Conservation (phyloP, 257 asterid species). For the Salvia hispanica region DNA sequence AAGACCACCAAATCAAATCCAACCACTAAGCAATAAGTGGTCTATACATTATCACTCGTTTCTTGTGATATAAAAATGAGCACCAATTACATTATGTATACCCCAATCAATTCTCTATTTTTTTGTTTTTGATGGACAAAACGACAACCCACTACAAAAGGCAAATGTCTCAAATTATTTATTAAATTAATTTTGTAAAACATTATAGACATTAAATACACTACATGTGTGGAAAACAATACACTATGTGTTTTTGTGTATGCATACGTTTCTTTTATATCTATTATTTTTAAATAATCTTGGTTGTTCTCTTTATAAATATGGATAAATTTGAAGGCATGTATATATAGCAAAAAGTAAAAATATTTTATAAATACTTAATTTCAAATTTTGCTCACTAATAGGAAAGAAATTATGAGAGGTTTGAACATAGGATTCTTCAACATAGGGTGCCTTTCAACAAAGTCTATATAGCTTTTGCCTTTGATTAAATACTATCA, state of each 20-base stretch:
- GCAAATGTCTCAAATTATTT: conserved; percentile 1
- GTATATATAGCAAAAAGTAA: no score
- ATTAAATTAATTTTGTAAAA: background rate
- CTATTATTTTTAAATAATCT: background rate
- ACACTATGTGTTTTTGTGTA: background rate
- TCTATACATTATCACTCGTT: conserved; percentile 29
- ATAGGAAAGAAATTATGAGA: conserved; percentile 18
- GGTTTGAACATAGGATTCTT: conserved; percentile 50
- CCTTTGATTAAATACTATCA: conserved; percentile 37
- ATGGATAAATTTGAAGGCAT: background rate
- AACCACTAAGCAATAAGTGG: conserved; percentile 45
- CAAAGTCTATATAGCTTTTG: conserved; percentile 38
- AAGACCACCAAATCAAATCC: conserved; percentile 38
- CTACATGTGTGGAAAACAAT: background rate
- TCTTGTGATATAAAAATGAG: conserved; percentile 12
- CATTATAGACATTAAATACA: background rate
- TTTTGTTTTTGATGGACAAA: conserved; percentile 32
- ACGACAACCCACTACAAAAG: conserved; percentile 50
- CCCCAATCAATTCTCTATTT: conserved; percentile 14
- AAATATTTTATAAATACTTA: background rate
- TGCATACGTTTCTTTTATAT: no score
- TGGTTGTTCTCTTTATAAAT: background rate
- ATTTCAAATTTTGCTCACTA: conserved; percentile 10
- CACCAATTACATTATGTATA: conserved; percentile 12
- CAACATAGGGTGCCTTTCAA: conserved; percentile 39